Conservation (phyloP, 495 filamentous ascomycete genomes). For the Neurospora sp. region DNA sequence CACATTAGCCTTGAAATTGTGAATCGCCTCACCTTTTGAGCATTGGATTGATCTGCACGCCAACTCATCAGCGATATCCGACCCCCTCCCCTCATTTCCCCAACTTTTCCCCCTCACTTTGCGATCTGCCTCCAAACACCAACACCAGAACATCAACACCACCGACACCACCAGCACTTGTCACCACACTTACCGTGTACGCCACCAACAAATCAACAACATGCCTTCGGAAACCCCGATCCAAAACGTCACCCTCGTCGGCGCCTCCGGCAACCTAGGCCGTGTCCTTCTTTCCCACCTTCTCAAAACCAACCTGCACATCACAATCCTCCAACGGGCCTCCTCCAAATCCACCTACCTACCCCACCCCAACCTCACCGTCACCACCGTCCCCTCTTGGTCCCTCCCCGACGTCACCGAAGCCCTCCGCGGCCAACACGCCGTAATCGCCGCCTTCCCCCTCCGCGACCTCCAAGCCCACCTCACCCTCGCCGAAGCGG, state of each 20-base stretch:
- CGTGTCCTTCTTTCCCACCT: constrained; percentile 26
- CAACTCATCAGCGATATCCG: background rate
- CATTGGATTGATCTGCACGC: background rate
- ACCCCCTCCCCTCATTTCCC: background rate
- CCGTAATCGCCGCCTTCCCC: constrained; percentile 24
- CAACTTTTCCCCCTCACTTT: background rate
- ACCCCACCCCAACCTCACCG: constrained; percentile 3
- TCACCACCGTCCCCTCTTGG: constrained; percentile 8
- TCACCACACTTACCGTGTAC: background rate
- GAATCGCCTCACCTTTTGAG: background rate
- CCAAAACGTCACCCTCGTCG: constrained; percentile 19
- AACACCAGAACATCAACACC: background rate
- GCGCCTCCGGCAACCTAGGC: constrained; percentile 32
- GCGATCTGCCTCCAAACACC: background rate
- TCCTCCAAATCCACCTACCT: constrained; percentile 9
- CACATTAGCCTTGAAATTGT: background rate
- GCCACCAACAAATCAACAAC: background rate
- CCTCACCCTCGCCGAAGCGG: constrained; percentile 38
- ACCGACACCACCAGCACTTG: background rate
- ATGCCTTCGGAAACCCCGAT: background rate
- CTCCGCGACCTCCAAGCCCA: constrained; percentile 24
- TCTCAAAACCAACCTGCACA: constrained; percentile 16
- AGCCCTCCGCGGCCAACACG: constrained; percentile 11
- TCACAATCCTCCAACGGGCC: constrained; percentile 29
- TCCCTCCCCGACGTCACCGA: constrained; percentile 2